These are phyloP conservation scores for Epithele typhae DNA, from an alignment of 768 basidiomycete genomes.

Conservation along the genomic window DNA sequence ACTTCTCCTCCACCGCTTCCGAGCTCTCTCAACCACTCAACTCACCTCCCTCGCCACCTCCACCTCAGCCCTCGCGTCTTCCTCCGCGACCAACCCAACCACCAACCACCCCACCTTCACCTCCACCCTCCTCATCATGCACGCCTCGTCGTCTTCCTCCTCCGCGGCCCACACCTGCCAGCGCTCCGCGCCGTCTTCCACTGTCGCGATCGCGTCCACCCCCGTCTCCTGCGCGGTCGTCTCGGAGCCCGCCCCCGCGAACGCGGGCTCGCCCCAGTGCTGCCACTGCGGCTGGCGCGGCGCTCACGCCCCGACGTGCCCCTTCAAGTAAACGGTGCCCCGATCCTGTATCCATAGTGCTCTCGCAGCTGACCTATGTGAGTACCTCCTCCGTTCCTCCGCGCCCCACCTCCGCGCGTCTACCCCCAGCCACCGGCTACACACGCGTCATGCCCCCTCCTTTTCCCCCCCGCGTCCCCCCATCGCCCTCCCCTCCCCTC, in stretches of 20 bases:
- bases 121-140: constrained; percentile 12
- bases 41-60: constrained; percentile 2
- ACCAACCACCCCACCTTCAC: constrained; percentile 4
- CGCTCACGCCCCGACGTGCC: constrained; percentile 53
- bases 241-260: constrained; percentile 30
- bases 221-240: constrained; percentile 24
- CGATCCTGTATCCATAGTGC: constrained; percentile 17
- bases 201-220: constrained; percentile 21
- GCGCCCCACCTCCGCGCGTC: not conserved
- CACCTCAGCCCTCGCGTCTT: constrained; percentile 6
- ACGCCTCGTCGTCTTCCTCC: constrained; percentile 10
- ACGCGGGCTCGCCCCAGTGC: constrained; percentile 68
- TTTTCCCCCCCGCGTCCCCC: not conserved
- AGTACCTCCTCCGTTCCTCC: constrained; percentile 6
- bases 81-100: constrained; percentile 2
- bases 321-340: constrained; percentile 49
- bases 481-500: not conserved
- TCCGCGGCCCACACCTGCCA: constrained; percentile 12
- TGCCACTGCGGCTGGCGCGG: constrained; percentile 76
- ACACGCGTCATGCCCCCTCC: constrained; percentile 1
- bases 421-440: too few species aligned
- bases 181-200: constrained; percentile 8
- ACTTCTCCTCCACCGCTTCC: constrained; percentile 2
- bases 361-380: constrained; percentile 24
- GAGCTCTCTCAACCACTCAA: not conserved